These are phyloP conservation scores for Ceriops zippeliana DNA, from an alignment of 345 rosid species.

Conservation along the genomic window DNA sequence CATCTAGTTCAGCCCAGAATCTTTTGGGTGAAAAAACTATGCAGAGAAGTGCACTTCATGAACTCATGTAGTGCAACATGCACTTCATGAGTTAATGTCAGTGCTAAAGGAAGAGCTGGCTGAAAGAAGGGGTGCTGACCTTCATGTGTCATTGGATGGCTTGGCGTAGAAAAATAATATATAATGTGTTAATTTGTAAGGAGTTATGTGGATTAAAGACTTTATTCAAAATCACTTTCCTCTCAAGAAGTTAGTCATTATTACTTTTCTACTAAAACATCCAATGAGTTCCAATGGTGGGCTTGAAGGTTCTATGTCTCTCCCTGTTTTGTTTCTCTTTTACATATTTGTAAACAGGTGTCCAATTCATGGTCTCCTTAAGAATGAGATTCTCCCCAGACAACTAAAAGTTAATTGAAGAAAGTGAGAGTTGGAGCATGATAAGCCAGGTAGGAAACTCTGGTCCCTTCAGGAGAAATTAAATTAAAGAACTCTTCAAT, in stretches of 20 bases:
- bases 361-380: not conserved
- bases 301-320: slow-evolving; percentile 9
- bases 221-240: slow-evolving; percentile 8
- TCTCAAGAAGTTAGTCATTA: not conserved
- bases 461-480: slow-evolving; percentile 20
- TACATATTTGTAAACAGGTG: slow-evolving; percentile 7
- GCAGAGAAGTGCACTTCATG: slow-evolving; percentile 10
- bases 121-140: slow-evolving; percentile 13
- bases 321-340: not conserved
- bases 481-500: not conserved
- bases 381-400: slow-evolving; percentile 11
- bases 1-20: slow-evolving; percentile 20
- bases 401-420: slow-evolving; percentile 7
- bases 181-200: slow-evolving; percentile 29
- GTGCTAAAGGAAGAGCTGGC: slow-evolving; percentile 4
- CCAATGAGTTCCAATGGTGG: slow-evolving; percentile 1
- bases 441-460: slow-evolving; percentile 31
- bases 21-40: slow-evolving; percentile 15
- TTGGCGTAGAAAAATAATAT: slow-evolving; percentile 24
- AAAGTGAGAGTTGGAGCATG: slow-evolving; percentile 5
- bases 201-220: slow-evolving; percentile 21
- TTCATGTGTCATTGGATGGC: slow-evolving; percentile 22
- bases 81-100: slow-evolving; percentile 14
- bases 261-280: not conserved
- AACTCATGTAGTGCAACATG: not conserved